Evolutionary conservation across 257 asterid genomes (phyloP), one percentile per base, ranked within the genome.

Genomic region (Solanum neorickii): DNA sequence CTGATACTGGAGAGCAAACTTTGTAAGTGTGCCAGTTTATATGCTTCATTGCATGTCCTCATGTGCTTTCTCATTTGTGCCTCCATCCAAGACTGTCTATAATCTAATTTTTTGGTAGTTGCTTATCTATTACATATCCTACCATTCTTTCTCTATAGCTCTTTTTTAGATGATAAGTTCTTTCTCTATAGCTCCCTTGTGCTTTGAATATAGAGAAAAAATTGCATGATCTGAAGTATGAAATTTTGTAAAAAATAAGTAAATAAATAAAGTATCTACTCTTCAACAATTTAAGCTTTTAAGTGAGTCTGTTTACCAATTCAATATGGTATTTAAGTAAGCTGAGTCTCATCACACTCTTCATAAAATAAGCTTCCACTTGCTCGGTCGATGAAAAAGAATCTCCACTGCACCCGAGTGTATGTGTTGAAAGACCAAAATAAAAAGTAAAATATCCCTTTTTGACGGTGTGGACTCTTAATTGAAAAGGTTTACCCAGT

Each of bases 1-100:
- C 74, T 56, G 94, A 90, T 88, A 87, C 56, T 86, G 90, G 87
- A 85, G 91, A 87, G 77, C 87, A 86, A 87, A 84, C 87, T 72
- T 68, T 37, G 99, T 96, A 86, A 94, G 98, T 88, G 86, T 86
- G 74, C 77, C 31, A 62, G 6, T 18, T 70, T 59, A 78, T 29
- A n/a, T 18, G 2, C 42, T 78, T 47, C 66, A 46, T 78, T 78
- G 41, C 56, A 47, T 42, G 35, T 20, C 74, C 85, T 75, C 66
- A 25, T 82, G 27, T 46, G 18, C 18, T 74, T 27, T 44, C 9
- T 44, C 37, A 25, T 70, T 66, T 31, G 44, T 46, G 41, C 44
- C 11, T 82, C 44, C 29, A 10, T 47, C 66, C 84, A 80, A 49
- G 42, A 47, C 29, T 16, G 66, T 80, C 25, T 78, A 27, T 13